Base-by-base conservation (phyloP, 2,329 filamentous ascomycete genomes). In the Paracoccidioides lutzii region DNA sequence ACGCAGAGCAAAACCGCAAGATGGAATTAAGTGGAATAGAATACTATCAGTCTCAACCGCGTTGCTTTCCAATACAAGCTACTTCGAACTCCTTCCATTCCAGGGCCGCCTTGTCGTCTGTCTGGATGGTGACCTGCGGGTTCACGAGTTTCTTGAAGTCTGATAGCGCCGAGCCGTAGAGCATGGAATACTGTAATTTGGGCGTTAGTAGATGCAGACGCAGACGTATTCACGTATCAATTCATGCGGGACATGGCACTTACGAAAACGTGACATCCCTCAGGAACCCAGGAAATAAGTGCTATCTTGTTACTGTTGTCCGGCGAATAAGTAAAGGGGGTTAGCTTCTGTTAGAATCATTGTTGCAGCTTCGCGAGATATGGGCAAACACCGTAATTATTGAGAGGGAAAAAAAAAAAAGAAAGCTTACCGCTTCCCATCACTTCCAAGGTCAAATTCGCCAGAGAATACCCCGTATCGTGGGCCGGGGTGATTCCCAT, bases 401-500 rank as follows among this genome's bases (percentile, higher is more conserved):
- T 14, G 5, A 14, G 37, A 66, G 63, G 52, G 51, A 45, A 15
- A 15, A 55, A 51, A 38, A 4, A 10, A 38, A 4, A 50, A 2
- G 4, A 44, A 38, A 22, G 38, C 49, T n/a, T 14, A 52, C 49
- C 49, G 49, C 63, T 75, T 75, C 64, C 77, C 75, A 60, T 71
- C 73, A 49, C 66, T 69, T 57, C 70, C 69, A 55, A 76, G 69
- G 56, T 76, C 74, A 59, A 72, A 77, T 60, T 76, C 73, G 53
- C 77, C 73, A 62, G 77, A 75, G 63, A 76, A 77, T 59, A 76
- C 71, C 32, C 74, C 75, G 60, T 76, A 77, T 59, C 75, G 72
- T 56, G 75, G 75, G 45, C 71, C 69, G 49, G 72, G 68, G 22
- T 22, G 22, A 37, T 72, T 72, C 54, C 73, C 75, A 51, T 67